Evolutionary conservation across 106 monocot genomes (phyloP).

Genomic region (Dactylorhiza incarnata): DNA sequence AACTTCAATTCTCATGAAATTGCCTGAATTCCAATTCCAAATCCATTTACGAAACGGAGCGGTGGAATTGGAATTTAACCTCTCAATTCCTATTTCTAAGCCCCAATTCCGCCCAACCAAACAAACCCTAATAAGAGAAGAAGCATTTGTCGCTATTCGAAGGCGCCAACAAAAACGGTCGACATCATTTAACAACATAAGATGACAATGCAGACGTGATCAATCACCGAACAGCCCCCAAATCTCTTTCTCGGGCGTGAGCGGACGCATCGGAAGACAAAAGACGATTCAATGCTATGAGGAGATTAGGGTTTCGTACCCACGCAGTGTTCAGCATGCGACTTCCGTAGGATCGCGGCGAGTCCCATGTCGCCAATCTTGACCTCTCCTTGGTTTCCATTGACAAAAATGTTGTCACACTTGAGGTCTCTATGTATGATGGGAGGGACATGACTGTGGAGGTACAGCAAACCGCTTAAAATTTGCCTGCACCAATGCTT

Average conservation of each 20-base stretch:
- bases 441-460: constrained; percentile 36
- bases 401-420: constrained; percentile 41
- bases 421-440: constrained; percentile 41
- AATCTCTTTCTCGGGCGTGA: too few relatives aligned
- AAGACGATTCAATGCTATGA: background rate
- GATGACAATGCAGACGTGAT: too few relatives aligned
- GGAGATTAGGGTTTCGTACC: constrained; percentile 8
- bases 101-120: background rate
- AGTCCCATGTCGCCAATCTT: constrained; percentile 44
- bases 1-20: too few relatives aligned
- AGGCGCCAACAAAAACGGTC: background rate
- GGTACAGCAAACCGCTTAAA: constrained; percentile 26
- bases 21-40: too few relatives aligned
- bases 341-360: constrained; percentile 24
- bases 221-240: too few relatives aligned
- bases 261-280: background rate
- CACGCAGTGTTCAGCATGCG: constrained; percentile 16
- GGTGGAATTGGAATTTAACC: too few relatives aligned
- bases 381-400: constrained; percentile 44
- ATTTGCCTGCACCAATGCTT: constrained; percentile 43
- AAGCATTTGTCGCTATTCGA: background rate
- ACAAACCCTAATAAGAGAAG: too few relatives aligned
- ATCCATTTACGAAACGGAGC: too few relatives aligned
- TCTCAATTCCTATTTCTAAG: too few relatives aligned
- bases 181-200: too few relatives aligned